These are phyloP conservation scores for Boletus barrowsii DNA, from an alignment of 768 basidiomycete genomes.

Conservation along the genomic window DNA sequence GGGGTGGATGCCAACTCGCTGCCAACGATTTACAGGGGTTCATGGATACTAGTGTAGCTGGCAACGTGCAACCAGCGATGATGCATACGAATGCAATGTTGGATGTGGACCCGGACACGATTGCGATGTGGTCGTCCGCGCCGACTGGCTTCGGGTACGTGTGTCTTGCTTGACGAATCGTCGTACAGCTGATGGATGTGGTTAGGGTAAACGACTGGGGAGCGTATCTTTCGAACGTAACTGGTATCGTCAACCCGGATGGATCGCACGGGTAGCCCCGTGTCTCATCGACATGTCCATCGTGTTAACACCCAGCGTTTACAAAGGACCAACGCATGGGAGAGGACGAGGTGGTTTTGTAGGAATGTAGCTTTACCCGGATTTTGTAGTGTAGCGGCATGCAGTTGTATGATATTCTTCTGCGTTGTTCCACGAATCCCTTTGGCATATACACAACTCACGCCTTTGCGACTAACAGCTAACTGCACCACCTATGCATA, in stretches of 20 bases:
- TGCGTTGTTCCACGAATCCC: too few relatives aligned
- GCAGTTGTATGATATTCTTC: too few relatives aligned
- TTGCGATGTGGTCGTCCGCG: conserved; percentile 62
- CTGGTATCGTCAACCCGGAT: conserved; percentile 22
- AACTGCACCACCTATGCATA: conserved; percentile 8
- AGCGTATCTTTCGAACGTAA: conserved; percentile 33
- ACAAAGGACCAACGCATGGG: too few relatives aligned
- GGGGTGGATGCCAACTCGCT: not conserved
- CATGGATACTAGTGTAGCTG: conserved; percentile 4
- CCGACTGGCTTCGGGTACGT: conserved; percentile 61
- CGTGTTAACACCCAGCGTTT: too few relatives aligned
- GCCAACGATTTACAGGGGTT: conserved; percentile 13
- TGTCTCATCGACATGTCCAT: too few relatives aligned
- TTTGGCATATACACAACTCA: too few relatives aligned
- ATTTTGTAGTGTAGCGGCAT: too few relatives aligned
- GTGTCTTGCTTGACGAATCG: not conserved
- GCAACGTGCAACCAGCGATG: not conserved
- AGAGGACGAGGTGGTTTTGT: too few relatives aligned
- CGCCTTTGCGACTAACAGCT: not conserved
- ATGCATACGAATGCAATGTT: conserved; percentile 2
- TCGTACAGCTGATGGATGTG: not conserved
- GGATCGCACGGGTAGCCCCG: not conserved
- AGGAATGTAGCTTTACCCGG: too few relatives aligned
- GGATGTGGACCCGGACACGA: conserved; percentile 45
- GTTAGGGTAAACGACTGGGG: conserved; percentile 41